Conservation (phyloP, 129 eudicot genomes). For the Dittrichia graveolens region DNA sequence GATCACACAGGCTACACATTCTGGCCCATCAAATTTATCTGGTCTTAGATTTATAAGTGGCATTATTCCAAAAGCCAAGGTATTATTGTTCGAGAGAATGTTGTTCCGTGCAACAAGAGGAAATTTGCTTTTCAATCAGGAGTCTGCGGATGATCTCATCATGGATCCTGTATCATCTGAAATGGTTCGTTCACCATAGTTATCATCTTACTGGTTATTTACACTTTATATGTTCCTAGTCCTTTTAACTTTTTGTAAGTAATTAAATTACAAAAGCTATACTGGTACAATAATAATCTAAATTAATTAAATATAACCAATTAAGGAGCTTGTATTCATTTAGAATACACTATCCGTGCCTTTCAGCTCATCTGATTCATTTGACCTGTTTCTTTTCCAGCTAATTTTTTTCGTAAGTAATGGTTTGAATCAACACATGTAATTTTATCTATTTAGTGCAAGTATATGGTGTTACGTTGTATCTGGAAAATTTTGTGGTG, state of each 20-base stretch:
- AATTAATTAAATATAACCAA: too few relatives aligned
- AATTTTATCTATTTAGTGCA: background rate
- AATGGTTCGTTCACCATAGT: slow-evolving; percentile 52
- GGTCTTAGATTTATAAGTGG: slow-evolving; percentile 95
- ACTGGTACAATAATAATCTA: too few relatives aligned
- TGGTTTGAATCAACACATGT: background rate
- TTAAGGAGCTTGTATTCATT: too few relatives aligned
- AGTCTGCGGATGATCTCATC: slow-evolving; percentile 82
- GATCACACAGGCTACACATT: slow-evolving; percentile 72
- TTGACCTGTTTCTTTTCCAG: too few relatives aligned
- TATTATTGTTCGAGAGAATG: slow-evolving; percentile 83
- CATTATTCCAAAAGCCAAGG: slow-evolving; percentile 79
- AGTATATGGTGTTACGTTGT: slow-evolving; percentile 8
- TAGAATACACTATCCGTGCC: too few relatives aligned
- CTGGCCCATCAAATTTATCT: slow-evolving; percentile 63
- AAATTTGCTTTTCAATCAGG: slow-evolving; percentile 94
- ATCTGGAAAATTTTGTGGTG: slow-evolving; percentile 16
- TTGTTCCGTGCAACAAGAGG: slow-evolving; percentile 98
- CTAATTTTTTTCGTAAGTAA: too few relatives aligned
- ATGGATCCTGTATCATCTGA: slow-evolving; percentile 85
- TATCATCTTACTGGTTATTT: background rate
- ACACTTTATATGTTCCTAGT: background rate
- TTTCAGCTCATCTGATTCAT: too few relatives aligned
- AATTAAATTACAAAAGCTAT: too few relatives aligned
- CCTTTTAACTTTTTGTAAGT: too few relatives aligned